Evolutionary conservation across 2,329 filamentous ascomycete genomes (phyloP).

Genomic region (Penicillium sp.): DNA sequence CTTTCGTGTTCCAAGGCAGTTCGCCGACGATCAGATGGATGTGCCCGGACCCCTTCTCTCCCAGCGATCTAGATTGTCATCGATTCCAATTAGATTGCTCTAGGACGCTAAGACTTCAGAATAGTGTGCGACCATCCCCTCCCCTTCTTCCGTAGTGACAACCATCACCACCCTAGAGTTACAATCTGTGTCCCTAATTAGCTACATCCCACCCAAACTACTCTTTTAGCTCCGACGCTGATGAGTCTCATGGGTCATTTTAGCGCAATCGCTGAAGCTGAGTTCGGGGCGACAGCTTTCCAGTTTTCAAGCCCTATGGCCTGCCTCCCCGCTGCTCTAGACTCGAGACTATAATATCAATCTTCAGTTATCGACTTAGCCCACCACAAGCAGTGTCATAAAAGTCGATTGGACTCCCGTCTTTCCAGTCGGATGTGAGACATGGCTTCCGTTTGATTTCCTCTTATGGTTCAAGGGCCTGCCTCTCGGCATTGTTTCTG

Average conservation of each 20-base stretch:
- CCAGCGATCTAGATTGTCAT: conserved; percentile 4
- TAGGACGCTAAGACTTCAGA: neutral
- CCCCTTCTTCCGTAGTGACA: conserved; percentile 2
- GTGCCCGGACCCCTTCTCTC: neutral
- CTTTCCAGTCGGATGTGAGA: conserved; percentile 12
- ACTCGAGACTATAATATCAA: neutral
- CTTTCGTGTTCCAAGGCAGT: neutral
- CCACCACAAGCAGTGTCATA: neutral
- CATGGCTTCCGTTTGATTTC: conserved; percentile 2
- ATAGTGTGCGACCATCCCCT: conserved; percentile 8
- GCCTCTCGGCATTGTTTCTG: neutral
- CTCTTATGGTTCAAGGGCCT: neutral
- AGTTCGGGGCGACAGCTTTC: neutral
- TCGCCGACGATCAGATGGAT: neutral
- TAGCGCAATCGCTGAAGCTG: neutral
- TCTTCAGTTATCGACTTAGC: neutral
- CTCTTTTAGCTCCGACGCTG: conserved; percentile 1
- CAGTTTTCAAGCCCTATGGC: neutral
- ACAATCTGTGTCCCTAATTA: conserved; percentile 8
- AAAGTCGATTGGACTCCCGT: conserved; percentile 14
- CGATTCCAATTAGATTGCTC: neutral
- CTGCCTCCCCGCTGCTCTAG: neutral
- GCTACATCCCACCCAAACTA: neutral
- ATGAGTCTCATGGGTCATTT: neutral
- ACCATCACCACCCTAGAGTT: conserved; percentile 4